Evolutionary conservation across 768 basidiomycete genomes (phyloP).

Genomic region (Boletus reticuloceps): DNA sequence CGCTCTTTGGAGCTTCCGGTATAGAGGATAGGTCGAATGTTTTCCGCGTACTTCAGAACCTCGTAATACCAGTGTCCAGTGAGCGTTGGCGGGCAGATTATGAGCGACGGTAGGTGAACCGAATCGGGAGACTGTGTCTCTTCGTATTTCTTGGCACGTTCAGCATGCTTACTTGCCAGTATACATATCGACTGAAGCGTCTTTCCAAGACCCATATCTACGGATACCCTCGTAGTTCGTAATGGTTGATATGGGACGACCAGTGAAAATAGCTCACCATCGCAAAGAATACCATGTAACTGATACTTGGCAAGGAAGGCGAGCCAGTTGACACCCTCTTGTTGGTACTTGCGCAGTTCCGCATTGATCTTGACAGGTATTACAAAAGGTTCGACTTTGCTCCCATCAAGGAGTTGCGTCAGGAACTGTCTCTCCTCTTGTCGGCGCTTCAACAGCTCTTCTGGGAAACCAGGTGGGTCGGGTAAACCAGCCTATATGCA

Average conservation of each 20-base stretch:
- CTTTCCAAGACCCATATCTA: conserved; percentile 99
- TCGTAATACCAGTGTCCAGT: conserved; percentile 99
- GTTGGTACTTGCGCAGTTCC: conserved; percentile 94
- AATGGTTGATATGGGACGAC: background rate
- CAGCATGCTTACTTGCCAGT: conserved; percentile 88
- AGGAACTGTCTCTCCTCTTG: conserved; percentile 89
- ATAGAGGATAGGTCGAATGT: conserved; percentile 82
- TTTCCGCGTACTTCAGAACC: conserved; percentile 87
- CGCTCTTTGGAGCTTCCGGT: conserved; percentile 86
- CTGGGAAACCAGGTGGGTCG: conserved; percentile 89
- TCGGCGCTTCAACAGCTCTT: conserved; percentile 80
- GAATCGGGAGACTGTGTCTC: conserved; percentile 69
- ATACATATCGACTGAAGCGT: conserved; percentile 98
- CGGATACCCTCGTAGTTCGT: background rate
- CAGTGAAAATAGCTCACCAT: conserved; percentile 56
- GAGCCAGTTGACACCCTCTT: conserved; percentile 98
- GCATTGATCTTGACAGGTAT: conserved; percentile 90
- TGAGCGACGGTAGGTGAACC: conserved; percentile 88
- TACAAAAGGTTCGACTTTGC: conserved; percentile 86
- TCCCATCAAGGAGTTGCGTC: conserved; percentile 90
- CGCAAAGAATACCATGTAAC: conserved; percentile 95
- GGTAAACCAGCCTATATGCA: conserved; percentile 83
- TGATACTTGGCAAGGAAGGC: conserved; percentile 98
- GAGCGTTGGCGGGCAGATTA: conserved; percentile 94
- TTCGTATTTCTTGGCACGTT: conserved; percentile 68